A percentile compares a stretch with the other conserved stretches of the same genome.
Evolutionary conservation across 768 basidiomycete species (phyloP).

Genomic region (Calocybe cyanea): DNA sequence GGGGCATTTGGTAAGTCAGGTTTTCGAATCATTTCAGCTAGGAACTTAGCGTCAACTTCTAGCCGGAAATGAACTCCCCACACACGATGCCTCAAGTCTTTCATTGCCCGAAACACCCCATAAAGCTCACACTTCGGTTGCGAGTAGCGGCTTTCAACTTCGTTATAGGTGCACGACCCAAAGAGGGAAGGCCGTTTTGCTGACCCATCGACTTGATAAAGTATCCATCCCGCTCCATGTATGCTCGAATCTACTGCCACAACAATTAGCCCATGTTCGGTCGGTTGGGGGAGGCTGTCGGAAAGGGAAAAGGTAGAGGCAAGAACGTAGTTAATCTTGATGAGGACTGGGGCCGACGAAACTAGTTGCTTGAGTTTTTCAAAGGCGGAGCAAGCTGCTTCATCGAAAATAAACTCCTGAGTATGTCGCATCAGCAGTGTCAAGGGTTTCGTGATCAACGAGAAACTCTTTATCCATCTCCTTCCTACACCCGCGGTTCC

Average conservation of each 20-base stretch:
- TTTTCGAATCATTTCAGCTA: constrained; percentile 32
- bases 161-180: constrained; percentile 31
- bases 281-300: constrained; percentile 1
- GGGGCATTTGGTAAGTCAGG: constrained; percentile 34
- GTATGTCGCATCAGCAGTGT: constrained; percentile 13
- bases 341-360: constrained; percentile 22
- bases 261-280: constrained; percentile 23
- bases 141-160: constrained; percentile 26
- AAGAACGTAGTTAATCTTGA: constrained; percentile 27
- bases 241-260: constrained; percentile 30
- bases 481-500: constrained; percentile 18
- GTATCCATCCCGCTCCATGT: constrained; percentile 30
- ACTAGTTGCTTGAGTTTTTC: constrained; percentile 21
- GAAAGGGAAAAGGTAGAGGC: background rate
- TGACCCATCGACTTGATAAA: constrained; percentile 24
- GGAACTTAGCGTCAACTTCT: constrained; percentile 32
- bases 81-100: constrained; percentile 23
- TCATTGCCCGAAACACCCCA: constrained; percentile 28
- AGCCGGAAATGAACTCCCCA: constrained; percentile 29
- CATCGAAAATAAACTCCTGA: constrained; percentile 23
- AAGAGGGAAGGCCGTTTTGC: constrained; percentile 22
- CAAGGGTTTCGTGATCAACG: constrained; percentile 22
- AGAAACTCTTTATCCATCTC: constrained; percentile 22
- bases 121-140: constrained; percentile 37
- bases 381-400: constrained; percentile 19